phyloP scores from a whole-genome alignment of 225 moss, liverwort and hornwort species.

The Pseudisothecium myosuroides region DNA sequence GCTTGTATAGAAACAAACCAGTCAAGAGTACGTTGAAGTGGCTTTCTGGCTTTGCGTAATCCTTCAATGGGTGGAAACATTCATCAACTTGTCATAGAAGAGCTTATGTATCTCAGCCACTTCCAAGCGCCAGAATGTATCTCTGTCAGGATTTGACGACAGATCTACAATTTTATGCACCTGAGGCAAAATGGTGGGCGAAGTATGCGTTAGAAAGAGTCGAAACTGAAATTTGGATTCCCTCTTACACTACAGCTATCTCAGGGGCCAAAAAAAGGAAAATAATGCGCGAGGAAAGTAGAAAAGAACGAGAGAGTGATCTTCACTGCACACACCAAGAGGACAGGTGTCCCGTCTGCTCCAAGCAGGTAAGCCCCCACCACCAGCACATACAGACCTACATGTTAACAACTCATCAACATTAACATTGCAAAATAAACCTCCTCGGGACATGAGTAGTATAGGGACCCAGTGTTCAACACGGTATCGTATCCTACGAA shows the following conservation, averaged over 20 bases:
- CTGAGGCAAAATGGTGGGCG: constrained; percentile 6
- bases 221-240: background rate
- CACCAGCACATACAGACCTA: constrained; percentile 57
- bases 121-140: constrained; percentile 79
- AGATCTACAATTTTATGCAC: constrained; percentile 94
- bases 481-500: background rate
- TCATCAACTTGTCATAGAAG: constrained; percentile 51
- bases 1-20: background rate
- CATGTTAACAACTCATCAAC: background rate
- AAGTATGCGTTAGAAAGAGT: background rate
- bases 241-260: background rate
- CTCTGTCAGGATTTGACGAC: constrained; percentile 52
- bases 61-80: background rate
- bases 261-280: background rate
- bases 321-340: constrained; percentile 26
- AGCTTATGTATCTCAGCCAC: constrained; percentile 62
- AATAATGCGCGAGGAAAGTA: background rate
- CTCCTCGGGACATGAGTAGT: background rate
- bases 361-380: constrained; percentile 32
- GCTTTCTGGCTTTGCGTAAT: background rate
- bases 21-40: background rate
- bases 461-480: too few species aligned
- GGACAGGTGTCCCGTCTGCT: constrained; percentile 17
- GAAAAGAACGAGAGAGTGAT: background rate
- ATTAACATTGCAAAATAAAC: background rate